phyloP scores from a whole-genome alignment of 106 monocot genomes.

The Dendrobium chrysotoxum region DNA sequence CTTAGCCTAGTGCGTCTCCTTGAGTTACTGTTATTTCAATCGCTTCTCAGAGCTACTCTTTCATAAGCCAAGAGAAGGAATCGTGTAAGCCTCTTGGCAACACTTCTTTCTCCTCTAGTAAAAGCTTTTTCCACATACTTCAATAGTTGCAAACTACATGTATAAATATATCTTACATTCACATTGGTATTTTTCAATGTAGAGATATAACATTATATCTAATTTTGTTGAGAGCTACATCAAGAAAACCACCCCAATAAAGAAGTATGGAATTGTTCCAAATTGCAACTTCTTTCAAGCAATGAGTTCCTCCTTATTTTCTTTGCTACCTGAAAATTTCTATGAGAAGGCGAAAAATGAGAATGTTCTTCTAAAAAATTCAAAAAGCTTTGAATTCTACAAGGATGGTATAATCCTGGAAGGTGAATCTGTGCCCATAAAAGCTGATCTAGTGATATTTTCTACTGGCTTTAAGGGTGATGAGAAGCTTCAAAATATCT shows the following conservation, averaged over 20 bases:
- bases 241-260: conserved; percentile 36
- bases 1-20: conserved; percentile 28
- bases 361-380: conserved; percentile 42
- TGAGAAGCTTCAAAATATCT: conserved; percentile 51
- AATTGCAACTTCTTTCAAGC: conserved; percentile 42
- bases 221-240: conserved; percentile 56
- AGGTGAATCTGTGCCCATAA: conserved; percentile 18
- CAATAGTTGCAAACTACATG: too few species aligned
- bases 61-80: too few species aligned
- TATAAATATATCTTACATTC: too few species aligned
- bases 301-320: conserved; percentile 12
- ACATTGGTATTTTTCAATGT: not conserved
- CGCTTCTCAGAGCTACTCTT: conserved; percentile 51
- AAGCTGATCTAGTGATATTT: conserved; percentile 58
- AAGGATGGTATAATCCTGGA: conserved; percentile 39
- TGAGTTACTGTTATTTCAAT: conserved; percentile 31
- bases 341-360: conserved; percentile 62
- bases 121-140: not conserved
- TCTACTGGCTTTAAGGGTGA: conserved; percentile 69
- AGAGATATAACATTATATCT: conserved; percentile 57
- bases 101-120: conserved; percentile 54
- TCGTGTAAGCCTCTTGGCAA: conserved; percentile 5
- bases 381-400: conserved; percentile 41
- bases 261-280: conserved; percentile 63
- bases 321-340: conserved; percentile 42